Conservation (phyloP, 352 stramenopile species). For the Phytophthora fragariae region DNA sequence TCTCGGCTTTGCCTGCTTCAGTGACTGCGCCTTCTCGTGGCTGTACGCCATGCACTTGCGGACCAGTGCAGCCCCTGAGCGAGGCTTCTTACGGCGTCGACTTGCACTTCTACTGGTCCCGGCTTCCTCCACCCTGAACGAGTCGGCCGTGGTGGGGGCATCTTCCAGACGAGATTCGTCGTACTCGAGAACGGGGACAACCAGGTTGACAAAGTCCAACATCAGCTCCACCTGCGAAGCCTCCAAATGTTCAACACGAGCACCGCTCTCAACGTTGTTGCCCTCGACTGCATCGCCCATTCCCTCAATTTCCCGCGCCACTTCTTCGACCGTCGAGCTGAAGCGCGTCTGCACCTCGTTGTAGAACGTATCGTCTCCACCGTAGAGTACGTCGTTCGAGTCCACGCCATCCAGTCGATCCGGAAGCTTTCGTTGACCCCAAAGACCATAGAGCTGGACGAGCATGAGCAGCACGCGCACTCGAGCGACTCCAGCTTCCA, state of each 20-base stretch:
- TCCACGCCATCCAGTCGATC: slow-evolving; percentile 60
- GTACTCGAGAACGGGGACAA: slow-evolving; percentile 47
- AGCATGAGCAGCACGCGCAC: slow-evolving; percentile 55
- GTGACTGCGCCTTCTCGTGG: slow-evolving; percentile 30
- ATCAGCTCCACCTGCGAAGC: slow-evolving; percentile 59
- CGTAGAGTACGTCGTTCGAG: slow-evolving; percentile 90
- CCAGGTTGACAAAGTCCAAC: slow-evolving; percentile 68
- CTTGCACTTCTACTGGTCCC: slow-evolving; percentile 16
- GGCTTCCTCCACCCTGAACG: slow-evolving; percentile 4
- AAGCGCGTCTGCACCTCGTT: slow-evolving; percentile 60
- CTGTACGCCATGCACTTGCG: slow-evolving; percentile 53
- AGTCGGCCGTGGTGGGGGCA: background rate
- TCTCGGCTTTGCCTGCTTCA: slow-evolving; percentile 24
- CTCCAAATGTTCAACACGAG: slow-evolving; percentile 5
- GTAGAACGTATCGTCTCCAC: slow-evolving; percentile 61
- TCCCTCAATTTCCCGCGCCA: slow-evolving; percentile 57
- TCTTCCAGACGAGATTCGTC: slow-evolving; percentile 30
- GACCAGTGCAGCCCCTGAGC: slow-evolving; percentile 43
- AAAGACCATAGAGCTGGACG: slow-evolving; percentile 66
- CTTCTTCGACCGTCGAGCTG: slow-evolving; percentile 57
- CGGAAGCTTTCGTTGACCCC: slow-evolving; percentile 58
- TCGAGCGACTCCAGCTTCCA: slow-evolving; percentile 31
- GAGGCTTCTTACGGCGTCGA: slow-evolving; percentile 38
- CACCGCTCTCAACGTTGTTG: background rate
- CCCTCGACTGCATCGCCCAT: slow-evolving; percentile 16